These are phyloP conservation scores for Diophrys sp. DNA, from an alignment of 73 alveolate species.

Conservation along the genomic window DNA sequence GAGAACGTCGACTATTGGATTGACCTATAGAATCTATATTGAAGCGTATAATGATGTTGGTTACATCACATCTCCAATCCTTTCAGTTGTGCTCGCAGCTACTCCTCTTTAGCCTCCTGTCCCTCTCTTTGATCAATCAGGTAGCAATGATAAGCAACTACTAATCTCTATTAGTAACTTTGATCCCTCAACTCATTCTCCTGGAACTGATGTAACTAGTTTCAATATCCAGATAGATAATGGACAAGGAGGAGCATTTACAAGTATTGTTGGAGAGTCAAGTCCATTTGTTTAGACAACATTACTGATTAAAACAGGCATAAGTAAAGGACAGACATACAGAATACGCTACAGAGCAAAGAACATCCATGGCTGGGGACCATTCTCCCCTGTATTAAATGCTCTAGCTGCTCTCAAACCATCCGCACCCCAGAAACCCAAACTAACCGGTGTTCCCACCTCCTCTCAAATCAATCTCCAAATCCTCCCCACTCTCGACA, in stretches of 20 bases:
- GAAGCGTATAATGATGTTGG: constrained; percentile 30
- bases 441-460: constrained; percentile 9
- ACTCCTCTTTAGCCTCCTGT: constrained; percentile 36
- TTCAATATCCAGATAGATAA: constrained; percentile 46
- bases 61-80: neutral
- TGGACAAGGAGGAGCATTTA: constrained; percentile 46
- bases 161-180: constrained; percentile 32
- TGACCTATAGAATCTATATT: constrained; percentile 13
- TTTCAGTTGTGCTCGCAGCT: constrained; percentile 12
- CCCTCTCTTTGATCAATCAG: constrained; percentile 15
- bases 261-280: constrained; percentile 27
- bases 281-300: constrained; percentile 32
- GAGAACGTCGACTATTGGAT: constrained; percentile 22
- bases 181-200: constrained; percentile 18
- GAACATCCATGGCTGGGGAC: constrained; percentile 58
- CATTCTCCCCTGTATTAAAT: constrained; percentile 35
- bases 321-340: constrained; percentile 39
- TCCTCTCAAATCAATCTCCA: constrained; percentile 4
- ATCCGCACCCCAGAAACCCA: constrained; percentile 45
- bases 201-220: constrained; percentile 31
- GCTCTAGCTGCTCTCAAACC: constrained; percentile 56
- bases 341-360: constrained; percentile 51
- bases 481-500: constrained; percentile 21
- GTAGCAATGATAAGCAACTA: constrained; percentile 15
- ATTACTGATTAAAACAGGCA: constrained; percentile 15